These are phyloP conservation scores for Penicillium herquei DNA, from an alignment of 495 filamentous ascomycete species.

Conservation along the genomic window DNA sequence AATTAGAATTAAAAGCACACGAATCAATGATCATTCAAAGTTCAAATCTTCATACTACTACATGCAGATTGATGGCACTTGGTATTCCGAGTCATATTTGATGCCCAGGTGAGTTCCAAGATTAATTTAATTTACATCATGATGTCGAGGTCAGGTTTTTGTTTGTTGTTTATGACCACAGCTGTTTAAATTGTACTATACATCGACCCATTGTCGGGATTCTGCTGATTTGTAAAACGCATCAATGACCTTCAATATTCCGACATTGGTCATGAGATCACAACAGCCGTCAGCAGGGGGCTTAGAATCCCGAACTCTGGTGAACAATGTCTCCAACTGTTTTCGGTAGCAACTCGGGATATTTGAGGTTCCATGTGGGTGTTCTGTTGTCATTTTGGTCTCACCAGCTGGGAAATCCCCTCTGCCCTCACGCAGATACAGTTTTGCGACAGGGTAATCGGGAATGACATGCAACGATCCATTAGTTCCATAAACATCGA, in stretches of 20 bases:
- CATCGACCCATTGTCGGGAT: slow-evolving; percentile 10
- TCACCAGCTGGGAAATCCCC: slow-evolving; percentile 15
- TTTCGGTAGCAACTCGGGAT: slow-evolving; percentile 13
- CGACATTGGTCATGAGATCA: slow-evolving; percentile 10
- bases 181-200: background rate
- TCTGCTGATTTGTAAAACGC: slow-evolving; percentile 19
- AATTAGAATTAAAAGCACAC: too few species aligned
- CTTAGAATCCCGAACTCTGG: slow-evolving; percentile 4
- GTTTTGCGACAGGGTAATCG: slow-evolving; percentile 12
- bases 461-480: slow-evolving; percentile 15
- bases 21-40: too few species aligned
- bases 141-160: too few species aligned
- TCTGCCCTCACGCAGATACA: slow-evolving; percentile 7
- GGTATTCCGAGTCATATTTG: too few species aligned
- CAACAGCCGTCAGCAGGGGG: slow-evolving; percentile 5
- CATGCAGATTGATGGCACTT: too few species aligned
- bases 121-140: too few species aligned
- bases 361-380: slow-evolving; percentile 14
- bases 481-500: slow-evolving; percentile 17
- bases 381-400: slow-evolving; percentile 12
- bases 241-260: slow-evolving; percentile 14
- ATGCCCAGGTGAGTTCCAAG: too few species aligned
- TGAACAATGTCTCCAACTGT: slow-evolving; percentile 12
- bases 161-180: too few species aligned
- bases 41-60: too few species aligned